Evolutionary conservation across 2,329 filamentous ascomycete genomes (phyloP), one percentile per base, ranked within the genome.

Genomic region (Nigrograna mackinnonii): DNA sequence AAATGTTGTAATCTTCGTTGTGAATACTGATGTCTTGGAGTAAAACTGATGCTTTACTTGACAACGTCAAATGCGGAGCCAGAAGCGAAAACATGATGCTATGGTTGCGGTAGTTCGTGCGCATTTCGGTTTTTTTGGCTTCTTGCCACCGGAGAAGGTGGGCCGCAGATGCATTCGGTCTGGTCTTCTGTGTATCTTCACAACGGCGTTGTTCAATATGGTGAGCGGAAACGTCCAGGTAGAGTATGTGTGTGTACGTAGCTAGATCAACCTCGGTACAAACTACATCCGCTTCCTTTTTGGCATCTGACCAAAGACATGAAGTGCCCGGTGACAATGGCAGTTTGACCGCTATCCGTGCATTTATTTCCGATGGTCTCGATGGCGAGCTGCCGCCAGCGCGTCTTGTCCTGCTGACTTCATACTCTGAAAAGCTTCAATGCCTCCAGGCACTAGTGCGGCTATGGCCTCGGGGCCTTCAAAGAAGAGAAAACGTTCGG

Each of bases 241-340:
- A 85, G 11, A 86, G 32, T 12, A 86, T 79, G 49, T 85, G 80
- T 0, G 79, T 82, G 55, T 73, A 85, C 0, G 60, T 69, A 0
- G 66, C 32, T 4, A 74, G 36, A 42, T 85, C 81, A 6, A 52
- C 62, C 2, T 60, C 9, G 0, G 77, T 83, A 37, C 61, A 70
- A 0, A 79, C 70, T 13, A 19, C 1, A 3, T 39, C 40, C 22
- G 12, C 9, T 3, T 18, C 26, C 5, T 56, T 44, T 0, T 70
- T 52, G 2, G 56, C 57, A 19, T 76, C 68, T 0, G 46, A 4
- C 77, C 78, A 83, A 49, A 84, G 78, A n/a, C 66, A 77, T 78
- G 54, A 70, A 77, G 54, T 85, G 79, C 0, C 79, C 80, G 4
- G 77, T 63, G 3, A 85, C 76, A 3, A 86, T 52, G 2, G 60